A percentile compares a stretch with the other conserved stretches of the same genome.
phyloP scores from a whole-genome alignment of 768 basidiomycete species.

The Phanerochaete sordida region DNA sequence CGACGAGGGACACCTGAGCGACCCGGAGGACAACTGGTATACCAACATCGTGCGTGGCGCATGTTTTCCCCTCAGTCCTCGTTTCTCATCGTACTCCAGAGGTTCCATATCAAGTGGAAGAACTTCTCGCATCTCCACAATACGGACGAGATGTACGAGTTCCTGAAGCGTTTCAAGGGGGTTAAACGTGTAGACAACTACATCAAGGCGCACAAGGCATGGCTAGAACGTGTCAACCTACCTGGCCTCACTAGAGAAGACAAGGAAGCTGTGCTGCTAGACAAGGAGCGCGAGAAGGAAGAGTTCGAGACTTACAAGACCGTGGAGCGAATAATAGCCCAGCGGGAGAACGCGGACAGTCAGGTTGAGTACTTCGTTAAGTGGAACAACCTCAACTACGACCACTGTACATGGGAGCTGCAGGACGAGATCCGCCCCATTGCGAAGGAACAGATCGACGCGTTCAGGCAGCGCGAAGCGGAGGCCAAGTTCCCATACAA shows the following conservation, averaged over 20 bases:
- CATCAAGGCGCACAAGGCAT: slow-evolving; percentile 84
- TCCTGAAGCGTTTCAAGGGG: slow-evolving; percentile 92
- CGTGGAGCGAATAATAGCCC: slow-evolving; percentile 86
- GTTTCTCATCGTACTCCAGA: slow-evolving; percentile 41
- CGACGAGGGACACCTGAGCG: slow-evolving; percentile 75
- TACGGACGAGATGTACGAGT: slow-evolving; percentile 97
- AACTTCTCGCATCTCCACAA: slow-evolving; percentile 97
- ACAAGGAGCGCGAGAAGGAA: slow-evolving; percentile 88
- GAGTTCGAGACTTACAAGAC: slow-evolving; percentile 88
- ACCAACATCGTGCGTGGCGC: slow-evolving; percentile 67
- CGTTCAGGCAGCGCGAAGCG: slow-evolving; percentile 71
- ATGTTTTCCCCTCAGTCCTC: not conserved
- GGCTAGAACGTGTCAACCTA: slow-evolving; percentile 60
- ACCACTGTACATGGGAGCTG: slow-evolving; percentile 94
- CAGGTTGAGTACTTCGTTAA: slow-evolving; percentile 92
- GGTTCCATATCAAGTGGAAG: slow-evolving; percentile 99
- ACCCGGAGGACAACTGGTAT: slow-evolving; percentile 79
- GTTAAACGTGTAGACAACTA: slow-evolving; percentile 99
- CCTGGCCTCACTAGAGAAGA: slow-evolving; percentile 82
- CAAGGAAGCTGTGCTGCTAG: slow-evolving; percentile 81
- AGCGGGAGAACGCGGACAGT: slow-evolving; percentile 57
- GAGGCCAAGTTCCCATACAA: slow-evolving; percentile 85
- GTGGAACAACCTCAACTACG: slow-evolving; percentile 92
- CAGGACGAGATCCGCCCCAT: slow-evolving; percentile 76
- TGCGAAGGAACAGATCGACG: slow-evolving; percentile 75